These are phyloP conservation scores for Brettanomyces anomalus DNA, from an alignment of 805 yeast genomes.

Conservation along the genomic window DNA sequence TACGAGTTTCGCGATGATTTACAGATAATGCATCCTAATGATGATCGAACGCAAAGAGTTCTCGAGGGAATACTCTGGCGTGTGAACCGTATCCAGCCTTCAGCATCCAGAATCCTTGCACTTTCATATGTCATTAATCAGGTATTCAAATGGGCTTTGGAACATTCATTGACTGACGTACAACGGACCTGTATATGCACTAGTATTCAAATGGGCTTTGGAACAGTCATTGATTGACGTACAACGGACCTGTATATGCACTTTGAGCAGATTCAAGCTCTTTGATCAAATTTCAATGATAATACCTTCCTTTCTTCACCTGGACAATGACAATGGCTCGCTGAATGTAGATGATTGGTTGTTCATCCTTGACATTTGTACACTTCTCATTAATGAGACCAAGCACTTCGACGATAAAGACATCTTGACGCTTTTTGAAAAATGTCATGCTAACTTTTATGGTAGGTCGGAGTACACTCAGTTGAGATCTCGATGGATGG, in stretches of 20 bases:
- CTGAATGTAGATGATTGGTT: slow-evolving; percentile 1
- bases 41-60: background rate
- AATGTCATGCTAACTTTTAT: background rate
- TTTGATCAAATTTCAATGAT: background rate
- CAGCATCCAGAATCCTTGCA: too few relatives aligned
- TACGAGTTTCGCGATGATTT: too few relatives aligned
- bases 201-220: background rate
- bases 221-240: background rate
- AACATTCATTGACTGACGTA: background rate
- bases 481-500: background rate
- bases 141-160: background rate
- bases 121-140: background rate
- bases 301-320: background rate
- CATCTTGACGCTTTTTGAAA: background rate
- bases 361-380: background rate
- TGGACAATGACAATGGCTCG: background rate
- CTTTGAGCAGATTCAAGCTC: background rate
- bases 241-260: background rate
- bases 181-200: background rate
- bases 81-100: too few relatives aligned
- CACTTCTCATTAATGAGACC: too few relatives aligned
- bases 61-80: too few relatives aligned
- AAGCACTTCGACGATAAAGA: too few relatives aligned
- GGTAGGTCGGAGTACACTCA: background rate
- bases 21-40: background rate